phyloP scores from a whole-genome alignment of 179 eudicot species.

The Dionaea muscipula region DNA sequence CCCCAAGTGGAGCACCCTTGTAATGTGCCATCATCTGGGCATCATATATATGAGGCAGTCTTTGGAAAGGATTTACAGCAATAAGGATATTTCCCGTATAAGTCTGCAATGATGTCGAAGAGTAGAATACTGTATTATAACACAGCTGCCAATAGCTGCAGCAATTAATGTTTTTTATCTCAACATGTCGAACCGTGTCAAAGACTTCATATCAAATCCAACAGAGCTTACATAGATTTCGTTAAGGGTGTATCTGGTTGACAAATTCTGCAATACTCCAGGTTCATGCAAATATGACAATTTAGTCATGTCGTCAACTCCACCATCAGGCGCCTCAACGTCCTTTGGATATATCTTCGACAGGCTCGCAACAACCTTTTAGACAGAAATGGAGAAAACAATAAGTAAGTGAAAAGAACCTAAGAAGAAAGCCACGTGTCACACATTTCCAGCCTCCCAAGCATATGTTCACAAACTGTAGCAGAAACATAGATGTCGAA shows the following conservation, averaged over 20 bases:
- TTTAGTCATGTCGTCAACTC: conserved; percentile 97
- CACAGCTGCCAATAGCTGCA: conserved; percentile 28
- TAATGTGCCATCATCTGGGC: conserved; percentile 79
- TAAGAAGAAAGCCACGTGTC: no score
- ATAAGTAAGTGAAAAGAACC: no score
- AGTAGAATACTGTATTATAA: conserved; percentile 38
- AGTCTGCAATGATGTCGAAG: conserved; percentile 68
- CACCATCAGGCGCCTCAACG: conserved; percentile 74
- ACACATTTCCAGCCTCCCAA: neutral
- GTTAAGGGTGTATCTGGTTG: conserved; percentile 65
- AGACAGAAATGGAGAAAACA: neutral
- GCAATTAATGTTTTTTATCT: conserved; percentile 26
- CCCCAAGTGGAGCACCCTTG: conserved; percentile 85
- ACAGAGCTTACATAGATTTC: conserved; percentile 69
- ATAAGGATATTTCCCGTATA: conserved; percentile 93
- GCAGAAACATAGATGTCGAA: neutral
- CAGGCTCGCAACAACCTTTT: conserved; percentile 22
- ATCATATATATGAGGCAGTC: conserved; percentile 78
- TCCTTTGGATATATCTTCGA: conserved; percentile 74
- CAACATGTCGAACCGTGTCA: conserved; percentile 14
- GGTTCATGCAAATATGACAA: conserved; percentile 92
- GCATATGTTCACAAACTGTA: neutral
- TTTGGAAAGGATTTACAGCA: conserved; percentile 94
- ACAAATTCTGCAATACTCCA: conserved; percentile 83
- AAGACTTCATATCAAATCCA: conserved; percentile 6